phyloP scores from a whole-genome alignment of 2,329 filamentous ascomycete genomes.

The Monosporascus sp. region DNA sequence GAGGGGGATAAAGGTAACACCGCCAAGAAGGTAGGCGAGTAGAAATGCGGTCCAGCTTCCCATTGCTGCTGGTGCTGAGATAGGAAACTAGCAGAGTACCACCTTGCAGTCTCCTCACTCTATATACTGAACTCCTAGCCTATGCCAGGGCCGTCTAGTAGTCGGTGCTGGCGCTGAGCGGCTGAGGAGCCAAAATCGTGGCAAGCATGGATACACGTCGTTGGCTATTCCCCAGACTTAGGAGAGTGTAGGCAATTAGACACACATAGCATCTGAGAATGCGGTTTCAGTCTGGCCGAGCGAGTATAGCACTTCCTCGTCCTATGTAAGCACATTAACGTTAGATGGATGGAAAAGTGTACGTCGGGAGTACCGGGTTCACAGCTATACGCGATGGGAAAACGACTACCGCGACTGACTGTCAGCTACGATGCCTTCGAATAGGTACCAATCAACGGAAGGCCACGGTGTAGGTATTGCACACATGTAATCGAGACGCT shows the following conservation, averaged over 20 bases:
- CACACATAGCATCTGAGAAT: neutral
- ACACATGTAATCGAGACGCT: too few species aligned
- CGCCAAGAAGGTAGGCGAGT: constrained; percentile 76
- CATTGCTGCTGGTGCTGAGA: constrained; percentile 33
- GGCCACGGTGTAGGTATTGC: too few species aligned
- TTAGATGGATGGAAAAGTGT: too few species aligned
- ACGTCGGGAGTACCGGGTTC: too few species aligned
- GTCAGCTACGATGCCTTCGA: too few species aligned
- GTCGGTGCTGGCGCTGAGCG: neutral
- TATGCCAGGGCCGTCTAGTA: neutral
- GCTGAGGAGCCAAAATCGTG: neutral
- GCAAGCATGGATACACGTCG: neutral
- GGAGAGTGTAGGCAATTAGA: neutral
- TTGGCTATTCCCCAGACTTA: neutral
- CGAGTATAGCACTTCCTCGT: neutral
- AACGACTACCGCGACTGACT: too few species aligned
- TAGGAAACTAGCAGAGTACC: constrained; percentile 13
- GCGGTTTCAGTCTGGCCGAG: neutral
- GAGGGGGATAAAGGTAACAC: constrained; percentile 80
- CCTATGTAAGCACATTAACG: too few species aligned
- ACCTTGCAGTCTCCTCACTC: constrained; percentile 5
- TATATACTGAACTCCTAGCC: neutral
- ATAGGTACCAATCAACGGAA: too few species aligned
- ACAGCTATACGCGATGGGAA: too few species aligned
- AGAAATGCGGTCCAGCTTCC: constrained; percentile 55